Evolutionary conservation across 805 yeast genomes (phyloP).

Genomic region (Hanseniaspora thailandica): DNA sequence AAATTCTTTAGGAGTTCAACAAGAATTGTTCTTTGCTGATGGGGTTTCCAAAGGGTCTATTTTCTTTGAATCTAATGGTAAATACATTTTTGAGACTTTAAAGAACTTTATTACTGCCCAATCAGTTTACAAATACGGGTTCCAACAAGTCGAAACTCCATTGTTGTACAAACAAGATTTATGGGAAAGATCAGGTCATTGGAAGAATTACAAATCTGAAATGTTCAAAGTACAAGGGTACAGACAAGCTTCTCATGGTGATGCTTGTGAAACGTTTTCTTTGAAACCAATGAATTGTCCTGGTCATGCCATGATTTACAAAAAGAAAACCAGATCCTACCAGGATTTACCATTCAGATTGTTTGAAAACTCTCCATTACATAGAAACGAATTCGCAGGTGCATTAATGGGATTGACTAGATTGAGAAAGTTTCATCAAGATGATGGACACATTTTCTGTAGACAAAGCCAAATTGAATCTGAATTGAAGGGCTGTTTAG

Average conservation of each 20-base stretch:
- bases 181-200: conserved; percentile 91
- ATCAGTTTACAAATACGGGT: conserved; percentile 60
- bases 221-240: conserved; percentile 78
- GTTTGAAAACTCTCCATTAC: conserved; percentile 84
- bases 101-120: conserved; percentile 75
- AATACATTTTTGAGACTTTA: conserved; percentile 70
- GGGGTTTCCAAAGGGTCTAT: conserved; percentile 81
- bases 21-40: conserved; percentile 68
- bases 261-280: conserved; percentile 46
- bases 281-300: conserved; percentile 94
- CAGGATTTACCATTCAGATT: conserved; percentile 76
- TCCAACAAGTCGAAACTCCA: conserved; percentile 87
- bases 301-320: conserved; percentile 80
- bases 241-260: conserved; percentile 21
- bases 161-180: conserved; percentile 67
- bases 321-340: conserved; percentile 64
- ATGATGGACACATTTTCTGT: conserved; percentile 95
- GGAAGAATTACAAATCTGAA: conserved; percentile 88
- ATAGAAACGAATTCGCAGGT: conserved; percentile 90
- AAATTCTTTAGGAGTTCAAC: conserved; percentile 36
- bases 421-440: conserved; percentile 92
- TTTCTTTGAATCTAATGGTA: conserved; percentile 87
- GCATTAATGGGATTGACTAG: conserved; percentile 86
- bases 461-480: conserved; percentile 57
- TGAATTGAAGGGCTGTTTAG: conserved; percentile 64